Base-by-base conservation (phyloP, 208 protist genomes). In the Wallacemonas rigidus region DNA sequence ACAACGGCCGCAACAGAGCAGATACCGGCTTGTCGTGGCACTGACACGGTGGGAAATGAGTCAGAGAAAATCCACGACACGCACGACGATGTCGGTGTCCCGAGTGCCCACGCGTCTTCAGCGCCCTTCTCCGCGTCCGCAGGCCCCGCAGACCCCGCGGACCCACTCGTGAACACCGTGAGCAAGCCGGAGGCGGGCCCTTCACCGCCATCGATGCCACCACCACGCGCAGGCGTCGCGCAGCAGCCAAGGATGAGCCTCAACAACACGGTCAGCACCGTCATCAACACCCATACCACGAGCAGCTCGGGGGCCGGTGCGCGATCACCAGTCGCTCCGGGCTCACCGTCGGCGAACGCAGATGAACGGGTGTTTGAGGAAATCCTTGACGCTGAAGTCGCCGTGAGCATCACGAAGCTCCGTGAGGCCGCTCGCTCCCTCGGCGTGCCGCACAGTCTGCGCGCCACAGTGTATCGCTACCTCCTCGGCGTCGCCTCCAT, bases 391-490 rank as follows among this genome's bases (percentile, higher is more conserved):
- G 89, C 86, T 0, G 92, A 96, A 64, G 88, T 93, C 0, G 75
- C 69, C 14, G 77, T 95, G 36, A 83, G 93, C 67, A 67, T 91
- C 11, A 67, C 67, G 17, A 89, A 92, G 58, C 79, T 96, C 43
- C 82, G 89, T 8, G 92, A 96, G 72, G 89, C 88, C 36, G 78
- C 92, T 1, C 85, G 86, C 26, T 51, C 60, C 9, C 82, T 88
- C 35, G 92, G 92, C 47, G 87, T 96, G 47, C 87, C 87, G 0
- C 67, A 81, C 0, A 69, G 68, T 2, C 88, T 91, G 71, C 87
- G 92, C 61, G 83, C 81, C 61, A 77, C 85, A 4, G 92, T 95
- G 53, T 96, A 96, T 75, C 83, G 88, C 67, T 92, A 96, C 71
- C 81, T 96, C 1, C 81, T 96, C 41, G 88, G 88, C 38, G 78